A percentile compares a stretch with the other conserved stretches of the same genome.
phyloP scores from a whole-genome alignment of 73 alveolate species.

The Effrenium voratum region DNA sequence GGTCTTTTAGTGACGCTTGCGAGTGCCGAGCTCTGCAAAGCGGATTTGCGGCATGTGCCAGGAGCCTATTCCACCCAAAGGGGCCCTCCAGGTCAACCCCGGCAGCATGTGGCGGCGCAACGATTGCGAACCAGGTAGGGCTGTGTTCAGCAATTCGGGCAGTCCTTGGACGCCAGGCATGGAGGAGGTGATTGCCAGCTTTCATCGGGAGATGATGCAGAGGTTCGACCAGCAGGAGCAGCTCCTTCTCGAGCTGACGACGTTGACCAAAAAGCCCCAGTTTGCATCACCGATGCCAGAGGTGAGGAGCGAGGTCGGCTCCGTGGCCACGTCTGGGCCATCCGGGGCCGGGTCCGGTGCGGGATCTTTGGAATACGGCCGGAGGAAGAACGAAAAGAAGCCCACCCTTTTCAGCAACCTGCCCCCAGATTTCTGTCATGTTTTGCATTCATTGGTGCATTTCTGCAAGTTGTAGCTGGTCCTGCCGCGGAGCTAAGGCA shows the following conservation, averaged over 20 bases:
- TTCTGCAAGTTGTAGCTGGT: too few species aligned
- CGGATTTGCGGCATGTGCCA: too few species aligned
- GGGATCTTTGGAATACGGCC: too few species aligned
- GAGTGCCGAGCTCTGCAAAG: too few species aligned
- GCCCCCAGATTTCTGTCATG: not conserved
- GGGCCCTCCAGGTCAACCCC: too few species aligned
- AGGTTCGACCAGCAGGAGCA: constrained; percentile 31
- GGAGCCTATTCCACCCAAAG: too few species aligned
- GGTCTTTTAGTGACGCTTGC: too few species aligned
- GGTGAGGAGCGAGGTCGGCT: not conserved
- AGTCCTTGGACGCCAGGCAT: too few species aligned
- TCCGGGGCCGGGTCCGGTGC: not conserved
- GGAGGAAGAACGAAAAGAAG: constrained; percentile 11
- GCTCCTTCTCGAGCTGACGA: not conserved
- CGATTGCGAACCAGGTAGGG: not conserved
- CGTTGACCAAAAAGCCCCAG: not conserved
- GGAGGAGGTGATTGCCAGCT: not conserved
- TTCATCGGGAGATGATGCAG: constrained; percentile 8
- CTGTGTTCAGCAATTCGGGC: not conserved
- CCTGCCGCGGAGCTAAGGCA: too few species aligned
- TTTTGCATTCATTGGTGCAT: not conserved
- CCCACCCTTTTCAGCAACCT: constrained; percentile 74
- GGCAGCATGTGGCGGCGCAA: too few species aligned
- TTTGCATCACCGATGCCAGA: not conserved
- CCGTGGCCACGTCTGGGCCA: not conserved